phyloP scores from a whole-genome alignment of 1,139 yeast species.

The Eremothecium cymbalariae region DNA sequence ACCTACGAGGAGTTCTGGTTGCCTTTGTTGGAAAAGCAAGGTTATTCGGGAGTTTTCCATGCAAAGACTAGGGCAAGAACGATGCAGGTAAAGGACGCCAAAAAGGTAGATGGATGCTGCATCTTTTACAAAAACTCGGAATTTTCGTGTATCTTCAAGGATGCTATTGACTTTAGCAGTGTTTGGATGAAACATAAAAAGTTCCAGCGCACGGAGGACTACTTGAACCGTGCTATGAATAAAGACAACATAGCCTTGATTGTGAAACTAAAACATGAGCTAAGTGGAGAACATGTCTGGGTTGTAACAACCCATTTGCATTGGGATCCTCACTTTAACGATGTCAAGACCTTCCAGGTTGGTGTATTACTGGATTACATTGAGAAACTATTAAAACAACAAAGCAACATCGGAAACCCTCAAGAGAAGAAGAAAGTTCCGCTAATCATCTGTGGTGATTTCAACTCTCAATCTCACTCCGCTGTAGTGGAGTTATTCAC shows the following conservation, averaged over 20 bases:
- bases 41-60: slow-evolving; percentile 75
- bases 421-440: slow-evolving; percentile 59
- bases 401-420: slow-evolving; percentile 34
- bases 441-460: slow-evolving; percentile 86
- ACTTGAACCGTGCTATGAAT: slow-evolving; percentile 91
- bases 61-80: slow-evolving; percentile 90
- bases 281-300: slow-evolving; percentile 63
- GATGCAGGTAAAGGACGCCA: slow-evolving; percentile 73
- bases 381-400: slow-evolving; percentile 44
- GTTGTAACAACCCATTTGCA: slow-evolving; percentile 90
- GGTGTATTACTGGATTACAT: slow-evolving; percentile 86
- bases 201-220: slow-evolving; percentile 87
- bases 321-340: slow-evolving; percentile 97
- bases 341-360: slow-evolving; percentile 92
- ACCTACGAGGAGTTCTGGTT: slow-evolving; percentile 82
- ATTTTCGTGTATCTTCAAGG: slow-evolving; percentile 64
- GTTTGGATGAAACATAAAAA: slow-evolving; percentile 83
- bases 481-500: slow-evolving; percentile 90
- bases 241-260: slow-evolving; percentile 88
- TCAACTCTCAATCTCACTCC: slow-evolving; percentile 76
- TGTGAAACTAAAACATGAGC: slow-evolving; percentile 64
- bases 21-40: slow-evolving; percentile 61
- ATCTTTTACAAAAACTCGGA: slow-evolving; percentile 66
- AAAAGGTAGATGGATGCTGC: slow-evolving; percentile 96
- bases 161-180: slow-evolving; percentile 76